Base-by-base conservation (phyloP, 345 rosid genomes). In the Citrus unshiu region DNA sequence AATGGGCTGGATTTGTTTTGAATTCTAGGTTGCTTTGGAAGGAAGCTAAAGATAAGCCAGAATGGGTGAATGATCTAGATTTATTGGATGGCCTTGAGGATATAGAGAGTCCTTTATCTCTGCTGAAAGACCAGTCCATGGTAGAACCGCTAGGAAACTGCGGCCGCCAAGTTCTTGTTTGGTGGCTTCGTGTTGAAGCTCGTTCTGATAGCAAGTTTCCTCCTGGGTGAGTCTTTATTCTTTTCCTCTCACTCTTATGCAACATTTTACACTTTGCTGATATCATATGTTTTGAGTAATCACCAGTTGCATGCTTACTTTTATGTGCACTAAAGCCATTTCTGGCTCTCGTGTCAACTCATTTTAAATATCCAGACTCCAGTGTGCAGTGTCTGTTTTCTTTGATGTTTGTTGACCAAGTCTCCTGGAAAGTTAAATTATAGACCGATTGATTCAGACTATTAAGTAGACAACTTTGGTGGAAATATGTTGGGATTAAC, bases 141-240 rank as follows among this genome's bases (percentile, higher is more conserved):
- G 97, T 93, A 61, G 98, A 97, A 81, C 98, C 99, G 64, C 93
- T 97, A 35, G 99, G 98, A 72, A 92, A 90, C 84, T 97, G 99
- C 43, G 99, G 98, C 19, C 90, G 88, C 80, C 95, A 92, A 74
- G 93, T 97, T 83, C 66, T 97, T 81, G 85, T 94, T 1, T 97
- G 99, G 99, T 97, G 99, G 99, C 93, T 97, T 74, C 98, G 99
- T 49, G 98, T 97, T 73, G 99, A 97, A 89, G 99, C 99, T 78
- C 98, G 98, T 19, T 87, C 92, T n/a, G 98, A 97, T 81, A 97
- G 99, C 94, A 94, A 92, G 83, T 97, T 93, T 76, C 98, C 99
- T 80, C 91, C 97, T 6, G 94, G 97, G 99, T 97, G 43, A 85
- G 90, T 78, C 70, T 83, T 64, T 29, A 62, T 34, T 70, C 80